Evolutionary conservation across 805 yeast genomes (phyloP), one percentile per base, ranked within the genome.

Genomic region (Pachysolen tannophilus): DNA sequence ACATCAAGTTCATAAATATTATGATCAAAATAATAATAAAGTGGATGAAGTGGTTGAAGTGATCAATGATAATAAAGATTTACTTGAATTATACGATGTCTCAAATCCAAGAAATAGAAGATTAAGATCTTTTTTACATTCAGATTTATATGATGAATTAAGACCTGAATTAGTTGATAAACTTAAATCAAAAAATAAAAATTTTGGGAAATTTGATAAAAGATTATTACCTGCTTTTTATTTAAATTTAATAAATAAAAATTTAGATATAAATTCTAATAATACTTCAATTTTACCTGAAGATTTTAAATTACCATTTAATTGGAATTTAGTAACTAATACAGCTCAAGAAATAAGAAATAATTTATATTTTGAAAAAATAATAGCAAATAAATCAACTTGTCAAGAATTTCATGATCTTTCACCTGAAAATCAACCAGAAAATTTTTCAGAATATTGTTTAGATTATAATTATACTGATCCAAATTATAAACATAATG

Each of bases 321-420:
- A 32, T 11, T 37, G 40, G 40, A n/a, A 37, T 29, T 26, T 37
- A 15, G 24, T 37, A 14, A 37, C 33, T 28, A 19, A 37, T 19
- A 26, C 26, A 15, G 31, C 34, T 3, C 31, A 19, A 16, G 33
- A 37, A 26, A 37, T 37, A 27, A 35, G 33, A 33, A 24, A 28
- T 19, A 14, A 33, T 35, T 29, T 33, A 30, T 30, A 32, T 30
- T 37, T 32, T 26, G 40, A 37, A 11, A 28, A 28, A 7, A 37
- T 37, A n/a, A 21, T 37, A 24, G 30, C 29, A 19, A 29, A 24
- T 24, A 37, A 37, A 28, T 18, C 30, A 28, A 33, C 18, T 13
- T 37, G 40, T 30, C 31, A 24, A 10, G 30, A 24, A 17, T 37
- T 37, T 25, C 14, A 16, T 11, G 17, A 37, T 10, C 32, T 37